These are phyloP conservation scores for Pseudonitzschia delicatissima DNA, from an alignment of 108 stramenopile species.

Conservation along the genomic window DNA sequence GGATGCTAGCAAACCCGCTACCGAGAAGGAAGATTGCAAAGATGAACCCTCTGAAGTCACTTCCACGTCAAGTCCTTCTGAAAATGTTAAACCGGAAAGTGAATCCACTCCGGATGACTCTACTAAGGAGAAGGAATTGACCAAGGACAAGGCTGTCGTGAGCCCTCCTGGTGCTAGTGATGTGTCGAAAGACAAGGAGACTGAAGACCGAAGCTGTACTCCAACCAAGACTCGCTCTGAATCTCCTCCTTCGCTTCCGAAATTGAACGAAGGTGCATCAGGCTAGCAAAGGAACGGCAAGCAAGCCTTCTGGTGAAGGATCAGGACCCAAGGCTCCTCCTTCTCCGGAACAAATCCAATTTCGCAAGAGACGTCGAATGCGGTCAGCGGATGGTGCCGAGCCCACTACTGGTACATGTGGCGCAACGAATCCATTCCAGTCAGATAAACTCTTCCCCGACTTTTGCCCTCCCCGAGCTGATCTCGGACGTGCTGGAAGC, in stretches of 20 bases:
- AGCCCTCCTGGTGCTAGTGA: not conserved
- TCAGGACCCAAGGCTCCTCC: slow-evolving; percentile 20
- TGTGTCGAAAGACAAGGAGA: not conserved
- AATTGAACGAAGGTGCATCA: slow-evolving; percentile 10
- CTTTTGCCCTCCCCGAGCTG: slow-evolving; percentile 58
- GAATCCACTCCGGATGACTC: not conserved
- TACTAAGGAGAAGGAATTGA: not conserved
- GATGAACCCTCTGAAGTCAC: not conserved
- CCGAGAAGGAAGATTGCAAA: slow-evolving; percentile 20
- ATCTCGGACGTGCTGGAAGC: slow-evolving; percentile 34
- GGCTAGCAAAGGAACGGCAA: not conserved
- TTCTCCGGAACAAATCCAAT: slow-evolving; percentile 36
- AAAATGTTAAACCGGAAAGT: slow-evolving; percentile 4
- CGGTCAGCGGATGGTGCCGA: slow-evolving; percentile 31
- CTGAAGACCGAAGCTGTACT: not conserved
- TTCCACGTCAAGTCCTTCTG: not conserved
- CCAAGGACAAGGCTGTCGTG: slow-evolving; percentile 9
- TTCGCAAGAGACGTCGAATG: slow-evolving; percentile 52
- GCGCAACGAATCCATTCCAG: slow-evolving; percentile 17
- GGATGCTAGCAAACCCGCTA: not conserved
- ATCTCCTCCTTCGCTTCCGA: slow-evolving; percentile 38
- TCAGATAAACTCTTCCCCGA: slow-evolving; percentile 48
- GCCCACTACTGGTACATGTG: slow-evolving; percentile 23
- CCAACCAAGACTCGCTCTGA: slow-evolving; percentile 5
- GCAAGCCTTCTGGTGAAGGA: not conserved